These are phyloP conservation scores for Tephrocybe sp. DNA, from an alignment of 768 basidiomycete genomes.

Conservation along the genomic window DNA sequence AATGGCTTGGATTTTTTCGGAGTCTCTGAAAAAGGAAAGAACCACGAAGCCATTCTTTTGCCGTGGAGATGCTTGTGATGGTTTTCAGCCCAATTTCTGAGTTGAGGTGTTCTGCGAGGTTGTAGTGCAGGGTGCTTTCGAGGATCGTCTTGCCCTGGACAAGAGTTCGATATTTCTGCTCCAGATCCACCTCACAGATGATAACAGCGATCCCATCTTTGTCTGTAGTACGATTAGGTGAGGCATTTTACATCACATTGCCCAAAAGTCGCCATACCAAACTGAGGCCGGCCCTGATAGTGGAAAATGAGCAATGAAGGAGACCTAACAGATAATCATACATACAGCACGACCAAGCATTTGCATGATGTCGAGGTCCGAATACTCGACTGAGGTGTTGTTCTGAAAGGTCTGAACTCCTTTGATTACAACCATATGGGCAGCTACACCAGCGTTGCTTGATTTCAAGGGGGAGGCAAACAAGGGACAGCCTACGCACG, in stretches of 20 bases:
- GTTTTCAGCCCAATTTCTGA: slow-evolving; percentile 89
- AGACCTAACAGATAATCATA: neutral
- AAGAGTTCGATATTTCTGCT: slow-evolving; percentile 68
- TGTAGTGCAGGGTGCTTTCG: slow-evolving; percentile 82
- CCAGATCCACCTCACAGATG: slow-evolving; percentile 71
- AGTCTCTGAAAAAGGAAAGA: slow-evolving; percentile 90
- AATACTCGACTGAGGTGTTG: slow-evolving; percentile 71
- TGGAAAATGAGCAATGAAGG: neutral
- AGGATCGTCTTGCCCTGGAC: slow-evolving; percentile 71
- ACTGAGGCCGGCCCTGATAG: slow-evolving; percentile 84
- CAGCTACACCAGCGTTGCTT: too few relatives aligned
- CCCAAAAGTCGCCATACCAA: slow-evolving; percentile 49
- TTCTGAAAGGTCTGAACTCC: slow-evolving; percentile 83
- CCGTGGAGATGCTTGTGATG: slow-evolving; percentile 64
- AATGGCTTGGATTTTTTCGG: slow-evolving; percentile 77
- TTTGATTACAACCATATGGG: slow-evolving; percentile 90
- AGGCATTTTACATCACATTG: neutral
- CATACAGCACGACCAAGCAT: slow-evolving; percentile 93
- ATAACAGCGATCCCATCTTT: slow-evolving; percentile 82
- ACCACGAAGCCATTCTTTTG: slow-evolving; percentile 78
- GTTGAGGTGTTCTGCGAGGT: slow-evolving; percentile 89
- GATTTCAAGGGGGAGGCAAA: neutral
- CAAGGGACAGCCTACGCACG: slow-evolving; percentile 52
- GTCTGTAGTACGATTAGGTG: slow-evolving; percentile 41
- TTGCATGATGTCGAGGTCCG: slow-evolving; percentile 90